Base-by-base conservation (phyloP, 768 basidiomycete species). In the Suillus lakei region DNA sequence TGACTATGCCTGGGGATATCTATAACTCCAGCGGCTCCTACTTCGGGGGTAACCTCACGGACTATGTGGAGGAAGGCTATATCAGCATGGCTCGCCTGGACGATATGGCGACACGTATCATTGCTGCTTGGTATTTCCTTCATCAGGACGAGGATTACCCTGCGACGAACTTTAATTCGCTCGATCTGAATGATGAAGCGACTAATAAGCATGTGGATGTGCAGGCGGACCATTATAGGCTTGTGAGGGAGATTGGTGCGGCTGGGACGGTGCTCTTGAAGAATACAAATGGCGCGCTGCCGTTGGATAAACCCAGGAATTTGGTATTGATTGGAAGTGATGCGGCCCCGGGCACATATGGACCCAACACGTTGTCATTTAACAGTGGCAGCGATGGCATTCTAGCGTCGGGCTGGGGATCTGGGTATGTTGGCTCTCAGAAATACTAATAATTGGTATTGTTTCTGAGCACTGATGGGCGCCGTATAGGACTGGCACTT, bases 391-490 rank as follows among this genome's bases (percentile, higher is more conserved):
- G 77, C 46, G 84, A 84, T 67, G 91, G 92, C 18, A 84, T 89
- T 23, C 80, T 96, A 15, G 93, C 92, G 6, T 91, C 93, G 88
- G 92, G 92, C 34, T 95, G 94, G 93, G 94, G 92, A 26, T 89
- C 88, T 61, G 91, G 91, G 73, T 77, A 18, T n/a, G 75, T 70
- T n/a, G 23, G 10, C 15, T 30, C n/a, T 30, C 28, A 34, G 38
- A 18, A n/a, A n/a, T n/a, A n/a, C n/a, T n/a, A n/a, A 30, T 39
- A 2, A 26, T 8, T 5, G 23, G 28, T n/a, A 30, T 28, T 55
- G 3, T 46, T 55, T n/a, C n/a, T 59, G 36, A 54, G 21, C 8
- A 15, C 50, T 53, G 63, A 38, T 58, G 15, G 43, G 7, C 21
- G 5, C 18, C 32, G 13, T 43, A 36, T 38, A 82, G 83, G 7